Evolutionary conservation across 2,329 filamentous ascomycete genomes (phyloP), one percentile per base, ranked within the genome.

Genomic region (Cytospora mali): DNA sequence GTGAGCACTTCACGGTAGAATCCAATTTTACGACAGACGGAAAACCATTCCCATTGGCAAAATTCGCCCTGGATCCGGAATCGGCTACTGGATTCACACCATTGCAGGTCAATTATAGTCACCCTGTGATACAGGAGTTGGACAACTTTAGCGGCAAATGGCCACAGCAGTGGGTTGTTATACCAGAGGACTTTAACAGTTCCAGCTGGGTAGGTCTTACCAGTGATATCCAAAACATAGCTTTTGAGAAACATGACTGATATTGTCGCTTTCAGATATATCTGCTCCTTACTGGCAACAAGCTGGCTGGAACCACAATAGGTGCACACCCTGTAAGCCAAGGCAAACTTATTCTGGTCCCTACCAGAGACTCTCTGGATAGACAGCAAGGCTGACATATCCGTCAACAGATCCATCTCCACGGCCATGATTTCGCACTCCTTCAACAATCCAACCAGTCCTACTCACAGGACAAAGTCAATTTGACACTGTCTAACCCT

Each of bases 371-470:
- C 2, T 3, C 11, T 11, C 9, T 2, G 7, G 11, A 11, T 21
- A 9, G 21, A 46, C 7, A n/a, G 18, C 11, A 16, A 46, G 2
- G 39, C 39, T 46, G 9, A 46, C 6, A 6, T 5, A 16, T 6
- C 2, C 6, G n/a, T 21, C 2, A 25, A 29, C 6, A 68, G 4
- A 79, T 80, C 67, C 80, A 83, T 71, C 71, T 83, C 18, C 80
- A 83, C 68, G 80, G 80, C 4, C 80, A 83, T 64, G 76, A 81
- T 52, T 82, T 83, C 69, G 78, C 75, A 64, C 70, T 82, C 7
- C 66, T 82, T 11, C 68, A 72, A 28, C 62, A 76, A 70, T 69
- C 68, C 39, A 63, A 67, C 29, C 3, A 55, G 21, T 56, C 61
- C 0, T 69, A 60, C 53, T 57, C 60, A 49, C 54, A 58, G 9